Evolutionary conservation across 2,329 filamentous ascomycete species (phyloP).

Genomic region (Trichoderma sp.): DNA sequence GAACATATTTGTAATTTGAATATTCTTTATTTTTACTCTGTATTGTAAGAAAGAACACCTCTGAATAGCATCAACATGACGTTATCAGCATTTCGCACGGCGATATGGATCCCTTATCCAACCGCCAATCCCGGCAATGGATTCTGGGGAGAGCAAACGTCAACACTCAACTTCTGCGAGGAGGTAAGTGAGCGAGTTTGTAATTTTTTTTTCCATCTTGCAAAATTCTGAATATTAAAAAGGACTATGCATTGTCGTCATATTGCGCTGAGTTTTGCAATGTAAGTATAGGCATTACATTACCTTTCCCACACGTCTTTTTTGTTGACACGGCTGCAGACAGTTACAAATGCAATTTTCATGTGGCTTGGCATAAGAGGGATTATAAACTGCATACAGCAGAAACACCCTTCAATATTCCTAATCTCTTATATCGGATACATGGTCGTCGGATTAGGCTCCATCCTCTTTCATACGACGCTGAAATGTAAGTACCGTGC

Average conservation of each 20-base stretch:
- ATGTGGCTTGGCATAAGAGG: slow-evolving; percentile 75
- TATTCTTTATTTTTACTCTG: background rate
- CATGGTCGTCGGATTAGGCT: slow-evolving; percentile 53
- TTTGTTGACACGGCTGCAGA: slow-evolving; percentile 43
- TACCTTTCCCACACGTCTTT: background rate
- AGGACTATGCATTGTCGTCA: slow-evolving; percentile 66
- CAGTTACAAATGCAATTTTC: slow-evolving; percentile 79
- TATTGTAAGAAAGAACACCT: background rate
- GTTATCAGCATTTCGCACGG: slow-evolving; percentile 1
- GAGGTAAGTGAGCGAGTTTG: slow-evolving; percentile 52
- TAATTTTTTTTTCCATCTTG: background rate
- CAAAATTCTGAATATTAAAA: background rate
- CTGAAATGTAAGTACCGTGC: slow-evolving; percentile 49
- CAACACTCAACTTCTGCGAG: slow-evolving; percentile 77
- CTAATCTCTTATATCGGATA: slow-evolving; percentile 59
- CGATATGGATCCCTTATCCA: slow-evolving; percentile 5
- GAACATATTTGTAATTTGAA: background rate
- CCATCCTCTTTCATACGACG: slow-evolving; percentile 56
- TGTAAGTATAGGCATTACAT: slow-evolving; percentile 29
- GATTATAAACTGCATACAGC: slow-evolving; percentile 66
- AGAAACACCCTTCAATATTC: slow-evolving; percentile 76
- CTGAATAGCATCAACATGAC: background rate
- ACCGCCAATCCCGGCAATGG: background rate
- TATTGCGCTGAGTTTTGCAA: slow-evolving; percentile 78
- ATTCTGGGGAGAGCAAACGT: slow-evolving; percentile 68